phyloP scores from a whole-genome alignment of 495 filamentous ascomycete genomes.

The Baudoinia panamericana region DNA sequence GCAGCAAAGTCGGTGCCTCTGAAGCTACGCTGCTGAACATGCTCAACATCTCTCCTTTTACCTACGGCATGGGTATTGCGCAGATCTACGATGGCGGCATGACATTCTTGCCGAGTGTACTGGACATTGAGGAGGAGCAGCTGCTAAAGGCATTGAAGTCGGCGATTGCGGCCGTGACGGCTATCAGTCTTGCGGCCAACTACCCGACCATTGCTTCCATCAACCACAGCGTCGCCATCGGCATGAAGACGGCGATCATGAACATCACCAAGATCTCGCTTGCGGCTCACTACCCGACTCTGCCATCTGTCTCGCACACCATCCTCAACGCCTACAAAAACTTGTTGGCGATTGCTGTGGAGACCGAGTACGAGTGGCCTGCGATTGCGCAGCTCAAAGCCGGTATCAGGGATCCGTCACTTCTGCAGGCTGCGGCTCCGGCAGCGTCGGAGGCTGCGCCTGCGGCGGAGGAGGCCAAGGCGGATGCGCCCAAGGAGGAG shows the following conservation, averaged over 20 bases:
- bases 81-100: constrained; percentile 97
- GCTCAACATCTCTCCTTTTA: constrained; percentile 99
- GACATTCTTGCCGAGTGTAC: constrained; percentile 65
- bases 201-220: constrained; percentile 92
- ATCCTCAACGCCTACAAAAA: constrained; percentile 97
- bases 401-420: constrained; percentile 91
- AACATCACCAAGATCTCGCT: constrained; percentile 96
- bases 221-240: constrained; percentile 86
- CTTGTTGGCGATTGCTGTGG: constrained; percentile 74
- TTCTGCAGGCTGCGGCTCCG: constrained; percentile 76
- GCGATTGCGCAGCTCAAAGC: constrained; percentile 97
- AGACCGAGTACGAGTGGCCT: constrained; percentile 87
- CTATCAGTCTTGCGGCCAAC: constrained; percentile 77
- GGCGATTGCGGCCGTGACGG: constrained; percentile 76
- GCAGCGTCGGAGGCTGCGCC: constrained; percentile 41
- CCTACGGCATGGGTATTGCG: constrained; percentile 90
- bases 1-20: constrained; percentile 89
- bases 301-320: constrained; percentile 93
- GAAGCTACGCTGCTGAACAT: constrained; percentile 98
- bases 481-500: constrained; percentile 38
- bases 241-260: constrained; percentile 89
- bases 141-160: constrained; percentile 70
- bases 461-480: constrained; percentile 33
- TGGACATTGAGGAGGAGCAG: constrained; percentile 89
- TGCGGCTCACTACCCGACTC: constrained; percentile 66